A percentile compares a stretch with the other conserved stretches of the same genome.
These are phyloP conservation scores for Cenchrus fungigraminus DNA, from an alignment of 176 grass and related monocot species.

Conservation along the genomic window DNA sequence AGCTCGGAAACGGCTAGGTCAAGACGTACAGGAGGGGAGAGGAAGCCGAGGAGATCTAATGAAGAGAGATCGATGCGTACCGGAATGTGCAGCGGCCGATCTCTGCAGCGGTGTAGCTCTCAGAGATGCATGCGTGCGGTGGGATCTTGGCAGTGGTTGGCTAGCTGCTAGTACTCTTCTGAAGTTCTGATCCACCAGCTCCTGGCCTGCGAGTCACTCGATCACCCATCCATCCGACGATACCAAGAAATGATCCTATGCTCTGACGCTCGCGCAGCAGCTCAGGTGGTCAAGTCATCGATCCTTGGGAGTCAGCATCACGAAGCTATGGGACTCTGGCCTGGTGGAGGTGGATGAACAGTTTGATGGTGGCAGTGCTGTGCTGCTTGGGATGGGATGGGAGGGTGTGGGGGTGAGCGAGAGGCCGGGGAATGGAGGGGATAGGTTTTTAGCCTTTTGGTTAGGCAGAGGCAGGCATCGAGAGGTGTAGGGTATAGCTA, in stretches of 20 bases:
- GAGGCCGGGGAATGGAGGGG: slow-evolving; percentile 22
- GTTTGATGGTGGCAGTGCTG: slow-evolving; percentile 37
- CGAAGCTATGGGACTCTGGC: slow-evolving; percentile 14
- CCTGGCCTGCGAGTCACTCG: not conserved
- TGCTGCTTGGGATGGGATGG: slow-evolving; percentile 12
- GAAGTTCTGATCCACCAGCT: not conserved
- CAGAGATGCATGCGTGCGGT: slow-evolving; percentile 13
- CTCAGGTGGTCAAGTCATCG: slow-evolving; percentile 51
- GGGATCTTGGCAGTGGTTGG: slow-evolving; percentile 27
- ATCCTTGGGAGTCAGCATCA: slow-evolving; percentile 38
- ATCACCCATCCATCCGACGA: slow-evolving; percentile 28
- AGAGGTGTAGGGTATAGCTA: slow-evolving; percentile 33
- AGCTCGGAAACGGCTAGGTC: slow-evolving; percentile 13
- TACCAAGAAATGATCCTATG: slow-evolving; percentile 8
- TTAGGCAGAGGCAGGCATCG: slow-evolving; percentile 19
- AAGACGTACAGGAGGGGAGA: slow-evolving; percentile 15
- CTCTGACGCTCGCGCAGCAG: slow-evolving; percentile 30
- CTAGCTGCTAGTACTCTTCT: slow-evolving; percentile 18
- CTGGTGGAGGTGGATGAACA: slow-evolving; percentile 46
- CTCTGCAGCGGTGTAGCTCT: slow-evolving; percentile 14
- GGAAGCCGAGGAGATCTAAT: not conserved
- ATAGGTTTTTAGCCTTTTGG: slow-evolving; percentile 57
- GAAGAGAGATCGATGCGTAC: slow-evolving; percentile 32
- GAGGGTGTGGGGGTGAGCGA: not conserved
- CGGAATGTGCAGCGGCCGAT: slow-evolving; percentile 30